Evolutionary conservation across 306 rosid genomes (phyloP).

Genomic region (Prunus mongolica): DNA sequence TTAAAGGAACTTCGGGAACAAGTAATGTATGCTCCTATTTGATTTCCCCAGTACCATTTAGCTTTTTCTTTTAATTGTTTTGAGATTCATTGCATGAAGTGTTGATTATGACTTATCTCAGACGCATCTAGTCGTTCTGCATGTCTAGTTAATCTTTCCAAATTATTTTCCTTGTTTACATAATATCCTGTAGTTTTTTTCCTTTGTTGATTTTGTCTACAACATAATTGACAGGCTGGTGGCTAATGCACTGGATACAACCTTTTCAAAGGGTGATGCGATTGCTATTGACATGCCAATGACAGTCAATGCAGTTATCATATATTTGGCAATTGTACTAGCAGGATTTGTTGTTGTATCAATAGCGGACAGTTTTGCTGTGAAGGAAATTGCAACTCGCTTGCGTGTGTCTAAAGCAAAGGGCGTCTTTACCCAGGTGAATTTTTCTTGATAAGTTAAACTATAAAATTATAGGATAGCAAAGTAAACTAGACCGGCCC

Average conservation of each 20-base stretch:
- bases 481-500: background rate
- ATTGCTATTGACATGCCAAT: conserved; percentile 91
- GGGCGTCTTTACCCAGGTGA: conserved; percentile 85
- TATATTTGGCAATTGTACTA: conserved; percentile 71
- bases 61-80: background rate
- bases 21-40: conserved; percentile 59
- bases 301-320: conserved; percentile 73
- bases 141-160: too few species aligned
- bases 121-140: background rate
- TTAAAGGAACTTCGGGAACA: conserved; percentile 64
- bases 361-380: conserved; percentile 90
- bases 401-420: conserved; percentile 71
- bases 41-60: background rate
- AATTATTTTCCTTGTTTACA: background rate
- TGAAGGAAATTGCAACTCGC: conserved; percentile 71
- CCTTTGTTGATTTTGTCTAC: conserved; percentile 5
- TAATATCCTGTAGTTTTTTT: background rate
- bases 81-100: background rate
- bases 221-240: conserved; percentile 57
- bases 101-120: background rate
- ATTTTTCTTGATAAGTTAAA: background rate
- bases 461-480: background rate
- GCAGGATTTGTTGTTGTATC: conserved; percentile 85
- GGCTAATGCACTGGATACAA: conserved; percentile 60
- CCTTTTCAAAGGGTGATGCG: conserved; percentile 78